Base-by-base conservation (phyloP, 1,139 yeast species). In the Yarrowia galli region DNA sequence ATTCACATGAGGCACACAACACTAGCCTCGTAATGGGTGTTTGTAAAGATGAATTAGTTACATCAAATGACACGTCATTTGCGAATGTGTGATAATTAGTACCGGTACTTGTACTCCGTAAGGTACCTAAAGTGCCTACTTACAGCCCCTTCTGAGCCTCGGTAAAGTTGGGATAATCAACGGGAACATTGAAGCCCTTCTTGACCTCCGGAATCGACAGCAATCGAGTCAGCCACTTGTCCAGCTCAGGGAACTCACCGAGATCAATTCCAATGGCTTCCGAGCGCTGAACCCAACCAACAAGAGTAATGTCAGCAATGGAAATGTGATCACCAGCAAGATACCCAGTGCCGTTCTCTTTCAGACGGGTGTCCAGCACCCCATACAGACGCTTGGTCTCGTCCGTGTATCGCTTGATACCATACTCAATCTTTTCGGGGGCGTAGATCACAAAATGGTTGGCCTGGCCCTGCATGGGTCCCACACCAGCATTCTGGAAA, bases 401-500 rank as follows among this genome's bases (percentile, higher is more conserved):
- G 28, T 78, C 79, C 16, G 73, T 69, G 73, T 83, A 87, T 69
- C 90, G 79, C 42, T 81, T 77, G 67, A 83, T 82, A n/a, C 81
- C 89, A 71, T 84, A 85, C 38, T 82, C 85, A 53, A 84, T 74
- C 72, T 84, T 81, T 67, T 75, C 88, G 0, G 78, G 76, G 4
- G 88, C 85, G 72, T 68, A 81, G 2, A 73, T 48, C 5, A 68
- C 67, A 74, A 85, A 87, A 74, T 84, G 87, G 70, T 77, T 76
- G 45, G 84, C 85, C 73, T 86, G 89, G 13, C 89, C 89, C 71
- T 83, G 86, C 82, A 84, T 84, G 68, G 90, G 89, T 28, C 89
- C 87, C 65, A 84, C 77, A 8, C 88, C 88, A 0, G 87, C 85
- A 76, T 84, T 82, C 74, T 85, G 89, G 79, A 85, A 87, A 67